Evolutionary conservation across 2,329 filamentous ascomycete genomes (phyloP).

Genomic region (Beauveria australis): DNA sequence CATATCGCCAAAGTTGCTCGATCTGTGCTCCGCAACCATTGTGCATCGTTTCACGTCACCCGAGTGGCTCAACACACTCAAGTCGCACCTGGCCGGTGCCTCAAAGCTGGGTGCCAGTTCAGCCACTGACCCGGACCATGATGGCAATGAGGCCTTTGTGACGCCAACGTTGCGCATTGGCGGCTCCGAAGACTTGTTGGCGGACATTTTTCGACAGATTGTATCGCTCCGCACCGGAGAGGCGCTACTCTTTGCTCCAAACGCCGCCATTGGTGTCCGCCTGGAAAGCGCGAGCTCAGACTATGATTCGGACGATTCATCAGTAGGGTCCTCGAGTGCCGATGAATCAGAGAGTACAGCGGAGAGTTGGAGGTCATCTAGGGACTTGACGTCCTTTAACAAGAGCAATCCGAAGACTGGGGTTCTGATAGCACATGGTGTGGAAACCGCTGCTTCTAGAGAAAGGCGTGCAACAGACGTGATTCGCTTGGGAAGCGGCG

Average conservation of each 20-base stretch:
- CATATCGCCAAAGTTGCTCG: constrained; percentile 55
- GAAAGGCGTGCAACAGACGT: not conserved
- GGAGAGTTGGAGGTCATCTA: not conserved
- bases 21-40: constrained; percentile 58
- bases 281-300: not conserved
- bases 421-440: not conserved
- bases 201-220: constrained; percentile 33
- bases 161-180: not conserved
- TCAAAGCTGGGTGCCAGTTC: not conserved
- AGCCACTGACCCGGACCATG: not conserved
- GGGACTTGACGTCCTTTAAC: not conserved
- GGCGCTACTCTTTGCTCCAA: constrained; percentile 39
- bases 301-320: not conserved
- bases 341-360: not conserved
- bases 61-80: constrained; percentile 42
- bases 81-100: constrained; percentile 31
- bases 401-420: not conserved
- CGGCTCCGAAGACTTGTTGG: not conserved
- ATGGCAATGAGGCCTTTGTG: not conserved
- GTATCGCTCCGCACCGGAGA: constrained; percentile 35
- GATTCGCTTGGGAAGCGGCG: constrained; percentile 26
- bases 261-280: constrained; percentile 28
- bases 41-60: constrained; percentile 62
- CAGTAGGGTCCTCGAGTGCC: not conserved
- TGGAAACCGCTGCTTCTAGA: not conserved